Base-by-base conservation (phyloP, 1,284 basidiomycete species). In the Cerioporus squamosus region DNA sequence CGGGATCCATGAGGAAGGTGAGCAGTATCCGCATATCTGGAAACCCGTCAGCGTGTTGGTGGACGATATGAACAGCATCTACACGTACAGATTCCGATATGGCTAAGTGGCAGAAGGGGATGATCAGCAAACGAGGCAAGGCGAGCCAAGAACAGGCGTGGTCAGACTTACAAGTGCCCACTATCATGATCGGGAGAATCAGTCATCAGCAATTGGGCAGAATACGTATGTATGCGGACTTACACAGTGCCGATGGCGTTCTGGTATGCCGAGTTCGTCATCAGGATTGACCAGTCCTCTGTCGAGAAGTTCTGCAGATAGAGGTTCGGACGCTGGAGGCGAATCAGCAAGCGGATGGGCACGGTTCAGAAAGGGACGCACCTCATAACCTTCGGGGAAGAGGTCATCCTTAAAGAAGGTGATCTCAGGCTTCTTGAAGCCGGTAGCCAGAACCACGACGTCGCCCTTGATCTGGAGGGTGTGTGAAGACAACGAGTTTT, bases 271-370 rank as follows among this genome's bases (percentile, higher is more conserved):
- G 83, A 81, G 65, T 88, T 88, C 12, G 84, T 87, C 72, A 82
- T 74, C 23, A 86, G 70, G 1, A 87, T 71, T 4, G 78, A 80
- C 79, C 83, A 85, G 68, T 86, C 82, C 61, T 83, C 78, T 1
- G 84, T 82, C 2, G 80, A 77, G 74, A 89, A 88, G 59, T 84
- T 86, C 62, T 88, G 86, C 20, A 88, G 74, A 63, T 88, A 88
- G 63, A 87, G 70, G 60, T 86, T 80, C 24, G 85, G 85, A 23
- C 81, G 74, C 72, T 79, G 52, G n/a, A 2, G 4, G 12, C 3
- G 5, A 10, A 3, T 5, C 53, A 31, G 39, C 12, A 1, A 57
- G 47, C 18, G 2, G 39, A 29, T 5, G 10, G 5, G 24, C 18
- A 47, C 22, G 18, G 22, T 29, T n/a, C n/a, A 39, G 15, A 23